phyloP scores from a whole-genome alignment of 495 filamentous ascomycete species.

The Podospora appendiculata region DNA sequence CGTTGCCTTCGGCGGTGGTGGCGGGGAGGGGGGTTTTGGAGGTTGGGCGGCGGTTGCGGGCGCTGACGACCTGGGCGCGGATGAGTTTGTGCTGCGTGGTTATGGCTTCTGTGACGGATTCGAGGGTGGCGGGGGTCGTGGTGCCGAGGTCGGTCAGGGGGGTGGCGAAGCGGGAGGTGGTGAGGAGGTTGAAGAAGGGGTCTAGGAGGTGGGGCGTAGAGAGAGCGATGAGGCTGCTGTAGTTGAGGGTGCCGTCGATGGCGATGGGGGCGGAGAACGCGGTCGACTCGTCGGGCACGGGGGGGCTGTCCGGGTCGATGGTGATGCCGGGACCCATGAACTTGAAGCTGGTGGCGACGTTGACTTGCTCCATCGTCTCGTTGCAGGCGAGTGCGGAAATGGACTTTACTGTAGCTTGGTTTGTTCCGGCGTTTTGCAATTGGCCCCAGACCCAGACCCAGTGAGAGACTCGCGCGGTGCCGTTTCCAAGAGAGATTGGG shows the following conservation, averaged over 20 bases:
- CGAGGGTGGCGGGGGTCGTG: neutral
- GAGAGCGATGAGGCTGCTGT: constrained; percentile 7
- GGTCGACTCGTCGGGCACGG: constrained; percentile 9
- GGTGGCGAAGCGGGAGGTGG: constrained; percentile 12
- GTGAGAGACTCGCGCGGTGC: neutral
- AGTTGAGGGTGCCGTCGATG: constrained; percentile 9
- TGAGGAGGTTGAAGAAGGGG: constrained; percentile 17
- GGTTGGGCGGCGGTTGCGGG: constrained; percentile 4
- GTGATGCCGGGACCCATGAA: constrained; percentile 10
- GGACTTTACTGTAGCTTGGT: constrained; percentile 1
- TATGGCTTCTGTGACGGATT: constrained; percentile 29
- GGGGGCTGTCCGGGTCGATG: constrained; percentile 12
- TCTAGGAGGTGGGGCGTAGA: constrained; percentile 11
- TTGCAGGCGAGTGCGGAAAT: constrained; percentile 16
- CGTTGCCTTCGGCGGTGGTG: constrained; percentile 8
- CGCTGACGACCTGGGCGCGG: constrained; percentile 16
- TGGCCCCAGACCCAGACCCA: constrained; percentile 21
- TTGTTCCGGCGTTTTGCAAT: constrained; percentile 5
- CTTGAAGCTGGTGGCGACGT: constrained; percentile 5
- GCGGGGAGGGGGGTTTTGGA: neutral
- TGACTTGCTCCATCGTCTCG: constrained; percentile 16
- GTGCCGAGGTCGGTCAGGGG: constrained; percentile 4
- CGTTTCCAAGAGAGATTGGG: constrained; percentile 3
- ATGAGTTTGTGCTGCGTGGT: constrained; percentile 34
- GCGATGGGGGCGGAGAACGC: neutral